phyloP scores from a whole-genome alignment of 1,284 basidiomycete species.

The Rhodotorula sp. region DNA sequence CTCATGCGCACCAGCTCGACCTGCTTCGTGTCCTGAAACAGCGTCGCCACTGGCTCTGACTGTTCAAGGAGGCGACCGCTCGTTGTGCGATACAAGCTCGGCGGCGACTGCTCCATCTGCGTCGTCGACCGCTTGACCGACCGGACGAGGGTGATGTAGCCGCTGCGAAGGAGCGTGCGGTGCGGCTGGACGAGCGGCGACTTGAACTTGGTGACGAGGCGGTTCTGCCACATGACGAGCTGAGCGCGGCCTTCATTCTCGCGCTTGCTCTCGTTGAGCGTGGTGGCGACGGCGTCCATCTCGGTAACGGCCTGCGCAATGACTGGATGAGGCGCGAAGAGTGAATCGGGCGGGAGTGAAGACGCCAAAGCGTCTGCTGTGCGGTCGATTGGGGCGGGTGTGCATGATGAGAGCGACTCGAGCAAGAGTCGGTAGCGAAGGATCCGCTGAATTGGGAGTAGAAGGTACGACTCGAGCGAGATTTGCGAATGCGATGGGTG shows the following conservation, averaged over 20 bases:
- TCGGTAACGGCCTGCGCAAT: slow-evolving; percentile 78
- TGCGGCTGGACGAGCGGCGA: slow-evolving; percentile 97
- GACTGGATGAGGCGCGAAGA: slow-evolving; percentile 50
- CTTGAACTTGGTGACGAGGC: slow-evolving; percentile 86
- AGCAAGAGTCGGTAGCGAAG: slow-evolving; percentile 85
- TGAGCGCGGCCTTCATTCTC: slow-evolving; percentile 85
- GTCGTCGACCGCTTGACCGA: slow-evolving; percentile 76
- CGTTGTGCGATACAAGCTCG: slow-evolving; percentile 3
- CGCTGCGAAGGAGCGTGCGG: slow-evolving; percentile 60
- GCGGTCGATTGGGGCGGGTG: slow-evolving; percentile 64
- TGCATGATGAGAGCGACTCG: slow-evolving; percentile 75
- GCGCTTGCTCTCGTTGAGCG: slow-evolving; percentile 96
- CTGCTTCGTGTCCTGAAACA: slow-evolving; percentile 11
- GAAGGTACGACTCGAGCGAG: slow-evolving; percentile 88
- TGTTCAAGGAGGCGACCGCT: not conserved
- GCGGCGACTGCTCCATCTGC: slow-evolving; percentile 60
- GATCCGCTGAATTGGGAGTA: slow-evolving; percentile 93
- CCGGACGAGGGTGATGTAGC: slow-evolving; percentile 31
- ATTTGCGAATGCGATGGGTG: slow-evolving; percentile 88
- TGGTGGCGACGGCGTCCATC: slow-evolving; percentile 79
- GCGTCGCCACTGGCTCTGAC: slow-evolving; percentile 14
- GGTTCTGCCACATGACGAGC: slow-evolving; percentile 71
- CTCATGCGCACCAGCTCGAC: slow-evolving; percentile 6
- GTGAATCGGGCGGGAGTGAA: not conserved
- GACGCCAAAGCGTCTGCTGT: slow-evolving; percentile 53